Evolutionary conservation across 805 yeast genomes (phyloP), one percentile per base, ranked within the genome.

Genomic region (Danielia oregonensis): DNA sequence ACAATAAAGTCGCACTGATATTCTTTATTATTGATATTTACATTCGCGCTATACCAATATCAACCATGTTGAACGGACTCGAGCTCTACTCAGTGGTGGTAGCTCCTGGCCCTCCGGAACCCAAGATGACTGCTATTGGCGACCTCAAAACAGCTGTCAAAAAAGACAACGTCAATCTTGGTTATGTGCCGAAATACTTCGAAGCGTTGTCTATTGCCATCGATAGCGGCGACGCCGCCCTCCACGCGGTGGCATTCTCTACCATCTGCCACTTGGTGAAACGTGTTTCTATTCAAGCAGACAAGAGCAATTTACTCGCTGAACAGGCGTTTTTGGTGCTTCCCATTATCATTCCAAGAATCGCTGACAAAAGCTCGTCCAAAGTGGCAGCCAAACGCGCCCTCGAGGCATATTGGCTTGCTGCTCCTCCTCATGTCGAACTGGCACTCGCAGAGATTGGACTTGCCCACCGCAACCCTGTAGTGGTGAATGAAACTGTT

Each of bases 201-300:
- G 76, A 76, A 30, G 63, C 77, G 0, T 54, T 79, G 29, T 57
- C 70, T 6, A 46, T 63, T 3, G 79, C 75, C 2, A 64, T 61
- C 28, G 70, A 67, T 35, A 57, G 65, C 4, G 44, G 55, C 3
- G 67, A 65, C 30, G 35, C 56, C 22, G 52, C 65, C 8, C 62
- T 76, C 13, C 65, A 65, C 39, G 40, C 64, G 1, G 35, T 55
- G 15, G 65, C 76, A 2, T 76, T 78, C 46, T 68, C 76, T 18
- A 67, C 76, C 0, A 50, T 76, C 4, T 75, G 79, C 31, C 82
- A 78, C 46, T 53, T 78, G 33, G 69, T 78, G 19, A 78, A 76
- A 38, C 57, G 84, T 14, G 73, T 78, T 5, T 70, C 77, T 30
- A 72, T 76, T 55, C 84, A 78, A 54, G 81, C 77, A 43, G 55